These are phyloP conservation scores for Phallus indusiatus DNA, from an alignment of 768 basidiomycete species.

Conservation along the genomic window DNA sequence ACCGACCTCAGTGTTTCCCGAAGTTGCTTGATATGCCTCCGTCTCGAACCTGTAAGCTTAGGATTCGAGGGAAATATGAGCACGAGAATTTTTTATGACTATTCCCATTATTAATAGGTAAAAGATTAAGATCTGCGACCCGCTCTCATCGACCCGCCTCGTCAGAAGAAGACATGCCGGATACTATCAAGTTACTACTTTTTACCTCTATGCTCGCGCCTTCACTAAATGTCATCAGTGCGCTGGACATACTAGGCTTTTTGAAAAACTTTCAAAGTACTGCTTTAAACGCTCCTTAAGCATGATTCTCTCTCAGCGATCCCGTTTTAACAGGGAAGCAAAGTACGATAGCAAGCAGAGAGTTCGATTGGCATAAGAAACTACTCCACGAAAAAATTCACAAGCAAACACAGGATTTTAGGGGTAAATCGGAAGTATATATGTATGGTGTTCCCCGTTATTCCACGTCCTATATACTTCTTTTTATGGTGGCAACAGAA, in stretches of 20 bases:
- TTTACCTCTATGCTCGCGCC: not conserved
- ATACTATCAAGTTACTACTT: not conserved
- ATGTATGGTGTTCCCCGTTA: not conserved
- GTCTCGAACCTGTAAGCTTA: not conserved
- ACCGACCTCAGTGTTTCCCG: too few species aligned
- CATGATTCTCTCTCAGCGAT: not conserved
- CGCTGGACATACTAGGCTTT: constrained; percentile 2
- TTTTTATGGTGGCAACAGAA: not conserved
- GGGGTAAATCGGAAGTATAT: not conserved
- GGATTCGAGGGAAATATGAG: not conserved
- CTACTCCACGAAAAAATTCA: not conserved
- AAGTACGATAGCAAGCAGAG: not conserved
- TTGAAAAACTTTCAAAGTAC: constrained; percentile 1
- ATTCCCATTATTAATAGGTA: not conserved
- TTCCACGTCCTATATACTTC: not conserved
- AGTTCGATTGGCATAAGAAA: not conserved
- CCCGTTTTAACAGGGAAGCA: not conserved
- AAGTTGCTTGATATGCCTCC: not conserved
- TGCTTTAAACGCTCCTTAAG: not conserved
- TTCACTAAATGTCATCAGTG: not conserved
- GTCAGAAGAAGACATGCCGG: not conserved
- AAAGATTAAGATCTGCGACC: not conserved
- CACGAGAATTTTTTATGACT: not conserved
- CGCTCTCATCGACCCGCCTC: not conserved
- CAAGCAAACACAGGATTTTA: not conserved